These are phyloP conservation scores for Monosporascus sp. DNA, from an alignment of 2,329 filamentous ascomycete species.

Conservation along the genomic window DNA sequence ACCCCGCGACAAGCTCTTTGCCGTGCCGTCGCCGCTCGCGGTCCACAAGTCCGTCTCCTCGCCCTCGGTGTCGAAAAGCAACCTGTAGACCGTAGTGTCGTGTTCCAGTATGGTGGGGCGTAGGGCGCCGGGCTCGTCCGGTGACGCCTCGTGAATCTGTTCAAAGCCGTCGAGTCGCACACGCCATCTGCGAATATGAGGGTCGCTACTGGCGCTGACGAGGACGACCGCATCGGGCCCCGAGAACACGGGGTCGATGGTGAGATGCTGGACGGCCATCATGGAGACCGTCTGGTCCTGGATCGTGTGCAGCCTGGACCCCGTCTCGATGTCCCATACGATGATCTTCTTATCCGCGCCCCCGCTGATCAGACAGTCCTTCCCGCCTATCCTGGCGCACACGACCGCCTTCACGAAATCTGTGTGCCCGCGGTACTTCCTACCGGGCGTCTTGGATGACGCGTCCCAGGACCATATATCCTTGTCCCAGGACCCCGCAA, in stretches of 20 bases:
- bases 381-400: constrained; percentile 53
- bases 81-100: constrained; percentile 82
- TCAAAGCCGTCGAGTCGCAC: constrained; percentile 48
- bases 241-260: constrained; percentile 62
- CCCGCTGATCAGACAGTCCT: constrained; percentile 64
- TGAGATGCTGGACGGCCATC: constrained; percentile 76
- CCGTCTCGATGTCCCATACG: constrained; percentile 71
- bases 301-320: constrained; percentile 65
- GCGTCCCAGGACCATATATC: constrained; percentile 80
- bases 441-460: constrained; percentile 45
- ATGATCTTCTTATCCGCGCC: constrained; percentile 75
- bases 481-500: constrained; percentile 94
- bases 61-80: constrained; percentile 61
- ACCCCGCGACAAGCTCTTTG: constrained; percentile 69
- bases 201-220: constrained; percentile 76
- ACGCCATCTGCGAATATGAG: constrained; percentile 73
- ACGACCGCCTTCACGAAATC: constrained; percentile 89
- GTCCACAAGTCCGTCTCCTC: constrained; percentile 80
- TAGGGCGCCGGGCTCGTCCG: constrained; percentile 31
- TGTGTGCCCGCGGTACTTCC: constrained; percentile 67
- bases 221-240: constrained; percentile 48
- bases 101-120: constrained; percentile 65
- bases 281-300: constrained; percentile 65
- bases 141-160: constrained; percentile 46
- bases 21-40: constrained; percentile 83